These are phyloP conservation scores for Withania somnifera DNA, from an alignment of 305 asterid genomes.

Conservation along the genomic window DNA sequence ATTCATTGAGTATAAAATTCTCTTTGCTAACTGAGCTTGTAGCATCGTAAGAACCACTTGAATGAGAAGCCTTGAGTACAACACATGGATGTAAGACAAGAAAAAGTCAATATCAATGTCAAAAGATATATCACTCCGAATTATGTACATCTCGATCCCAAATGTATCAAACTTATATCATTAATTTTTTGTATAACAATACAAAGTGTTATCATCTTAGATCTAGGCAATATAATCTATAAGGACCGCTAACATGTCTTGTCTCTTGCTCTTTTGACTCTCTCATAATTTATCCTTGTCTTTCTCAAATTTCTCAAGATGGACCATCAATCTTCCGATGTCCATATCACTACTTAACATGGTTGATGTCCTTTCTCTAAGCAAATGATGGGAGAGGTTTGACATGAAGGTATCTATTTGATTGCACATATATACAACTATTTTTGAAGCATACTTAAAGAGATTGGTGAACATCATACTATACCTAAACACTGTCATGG, in stretches of 20 bases:
- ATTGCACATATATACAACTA: no score
- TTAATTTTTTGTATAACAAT: not conserved
- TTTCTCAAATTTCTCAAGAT: no score
- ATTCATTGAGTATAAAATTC: slow-evolving; percentile 27
- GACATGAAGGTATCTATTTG: no score
- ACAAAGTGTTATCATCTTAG: not conserved
- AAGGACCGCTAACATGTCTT: not conserved
- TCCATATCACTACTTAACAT: no score
- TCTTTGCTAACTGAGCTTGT: slow-evolving; percentile 22
- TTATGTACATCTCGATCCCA: not conserved
- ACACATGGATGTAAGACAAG: slow-evolving; percentile 20
- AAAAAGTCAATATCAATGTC: not conserved
- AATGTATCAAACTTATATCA: not conserved
- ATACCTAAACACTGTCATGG: no score
- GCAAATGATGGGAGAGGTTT: no score
- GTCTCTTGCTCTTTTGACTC: no score
- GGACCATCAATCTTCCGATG: no score
- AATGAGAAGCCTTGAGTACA: slow-evolving; percentile 29
- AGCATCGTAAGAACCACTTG: slow-evolving; percentile 29
- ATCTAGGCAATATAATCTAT: not conserved
- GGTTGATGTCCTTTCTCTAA: no score
- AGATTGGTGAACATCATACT: no score
- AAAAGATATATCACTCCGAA: not conserved
- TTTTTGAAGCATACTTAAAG: no score
- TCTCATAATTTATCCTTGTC: no score